phyloP scores from a whole-genome alignment of 371 early-diverging fungal species.

The Mortierella sp. region DNA sequence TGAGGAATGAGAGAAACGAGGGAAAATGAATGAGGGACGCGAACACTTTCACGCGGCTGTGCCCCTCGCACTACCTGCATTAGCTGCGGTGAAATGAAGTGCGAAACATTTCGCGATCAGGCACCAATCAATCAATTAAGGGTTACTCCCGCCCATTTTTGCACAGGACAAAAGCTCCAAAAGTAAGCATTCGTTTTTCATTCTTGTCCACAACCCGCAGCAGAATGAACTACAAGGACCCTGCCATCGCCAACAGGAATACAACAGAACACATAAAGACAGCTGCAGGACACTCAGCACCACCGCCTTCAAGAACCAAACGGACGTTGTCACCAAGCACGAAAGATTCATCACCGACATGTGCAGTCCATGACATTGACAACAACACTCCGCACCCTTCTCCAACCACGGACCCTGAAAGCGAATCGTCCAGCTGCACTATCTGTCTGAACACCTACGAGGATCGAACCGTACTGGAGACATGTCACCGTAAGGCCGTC shows the following conservation, averaged over 20 bases:
- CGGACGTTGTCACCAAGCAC: neutral
- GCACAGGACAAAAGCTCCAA: no score
- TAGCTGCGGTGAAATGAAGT: neutral
- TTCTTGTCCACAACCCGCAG: neutral
- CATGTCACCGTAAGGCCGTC: slow-evolving; percentile 41
- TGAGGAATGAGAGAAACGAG: neutral
- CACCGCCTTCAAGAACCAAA: neutral
- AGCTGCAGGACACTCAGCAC: neutral
- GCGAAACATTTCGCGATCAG: neutral
- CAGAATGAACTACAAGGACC: slow-evolving; percentile 5
- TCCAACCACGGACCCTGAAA: neutral
- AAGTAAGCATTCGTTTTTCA: neutral
- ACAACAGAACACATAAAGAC: neutral
- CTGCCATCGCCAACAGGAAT: neutral
- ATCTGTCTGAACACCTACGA: slow-evolving; percentile 48
- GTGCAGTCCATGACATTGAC: neutral
- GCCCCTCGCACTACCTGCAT: neutral
- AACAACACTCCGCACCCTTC: neutral
- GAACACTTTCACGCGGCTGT: neutral
- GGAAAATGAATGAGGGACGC: neutral
- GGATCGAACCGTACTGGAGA: slow-evolving; percentile 35
- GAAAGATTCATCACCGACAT: neutral
- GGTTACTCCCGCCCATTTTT: neutral
- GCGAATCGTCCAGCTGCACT: slow-evolving; percentile 21
- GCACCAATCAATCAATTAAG: neutral